Percentiles rank a stretch among this genome's conserved stretches.
phyloP scores from a whole-genome alignment of 805 yeast species.

The Debaryomyces castellii region DNA sequence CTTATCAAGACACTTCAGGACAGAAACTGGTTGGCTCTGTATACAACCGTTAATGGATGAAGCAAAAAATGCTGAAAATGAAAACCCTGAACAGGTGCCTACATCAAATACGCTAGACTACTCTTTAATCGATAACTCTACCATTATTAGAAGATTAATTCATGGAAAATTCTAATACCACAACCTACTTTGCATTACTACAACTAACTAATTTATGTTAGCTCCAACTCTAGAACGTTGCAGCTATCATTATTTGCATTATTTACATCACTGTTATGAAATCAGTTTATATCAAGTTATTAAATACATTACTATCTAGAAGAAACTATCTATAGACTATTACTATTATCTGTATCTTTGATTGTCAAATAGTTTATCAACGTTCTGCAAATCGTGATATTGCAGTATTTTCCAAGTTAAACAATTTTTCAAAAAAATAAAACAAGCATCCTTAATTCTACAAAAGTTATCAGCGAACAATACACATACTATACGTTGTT shows the following conservation, averaged over 20 bases:
- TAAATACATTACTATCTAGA: neutral
- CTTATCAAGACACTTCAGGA: constrained; percentile 68
- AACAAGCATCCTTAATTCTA: too few relatives aligned
- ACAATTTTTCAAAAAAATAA: too few relatives aligned
- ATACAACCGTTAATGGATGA: constrained; percentile 65
- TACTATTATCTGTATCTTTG: neutral
- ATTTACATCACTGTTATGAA: neutral
- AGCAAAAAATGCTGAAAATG: constrained; percentile 35
- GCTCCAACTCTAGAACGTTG: neutral
- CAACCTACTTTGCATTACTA: neutral
- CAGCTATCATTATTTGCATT: neutral
- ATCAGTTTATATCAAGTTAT: neutral
- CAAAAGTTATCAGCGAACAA: too few relatives aligned
- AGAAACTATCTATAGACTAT: neutral
- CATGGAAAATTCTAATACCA: constrained; percentile 9
- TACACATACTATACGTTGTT: too few relatives aligned
- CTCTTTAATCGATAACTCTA: constrained; percentile 13
- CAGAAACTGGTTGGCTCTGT: constrained; percentile 73
- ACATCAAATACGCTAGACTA: neutral
- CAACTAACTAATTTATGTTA: neutral
- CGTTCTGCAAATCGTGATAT: too few relatives aligned
- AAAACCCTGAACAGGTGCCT: neutral
- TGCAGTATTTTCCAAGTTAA: too few relatives aligned
- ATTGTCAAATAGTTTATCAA: neutral
- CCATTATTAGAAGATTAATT: constrained; percentile 16